Evolutionary conservation across 306 rosid species (phyloP).

Genomic region (Dicorynia guianensis): DNA sequence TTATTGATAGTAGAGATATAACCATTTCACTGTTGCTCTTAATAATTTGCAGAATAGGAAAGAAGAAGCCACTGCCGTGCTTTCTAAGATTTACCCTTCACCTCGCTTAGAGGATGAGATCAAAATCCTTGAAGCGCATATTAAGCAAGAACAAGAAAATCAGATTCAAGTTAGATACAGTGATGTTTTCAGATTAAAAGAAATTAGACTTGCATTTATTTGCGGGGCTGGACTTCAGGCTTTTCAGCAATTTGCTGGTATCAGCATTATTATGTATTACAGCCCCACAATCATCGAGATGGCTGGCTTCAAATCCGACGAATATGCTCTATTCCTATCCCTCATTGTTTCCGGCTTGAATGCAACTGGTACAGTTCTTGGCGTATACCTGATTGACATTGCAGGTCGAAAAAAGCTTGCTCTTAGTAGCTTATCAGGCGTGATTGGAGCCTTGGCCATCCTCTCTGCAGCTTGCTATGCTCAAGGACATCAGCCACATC

Average conservation of each 20-base stretch:
- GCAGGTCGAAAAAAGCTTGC: slow-evolving; percentile 60
- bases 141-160: slow-evolving; percentile 52
- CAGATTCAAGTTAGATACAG: slow-evolving; percentile 42
- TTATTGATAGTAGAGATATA: no score
- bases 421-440: slow-evolving; percentile 57
- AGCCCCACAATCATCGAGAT: slow-evolving; percentile 29
- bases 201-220: slow-evolving; percentile 65
- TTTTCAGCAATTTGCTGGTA: slow-evolving; percentile 70
- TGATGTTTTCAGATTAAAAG: slow-evolving; percentile 55
- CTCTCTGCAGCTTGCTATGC: slow-evolving; percentile 50
- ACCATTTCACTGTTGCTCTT: background rate
- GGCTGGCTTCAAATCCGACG: slow-evolving; percentile 65
- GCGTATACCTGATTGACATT: slow-evolving; percentile 61
- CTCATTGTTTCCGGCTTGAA: slow-evolving; percentile 62
- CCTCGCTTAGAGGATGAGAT: slow-evolving; percentile 61
- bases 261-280: slow-evolving; percentile 73
- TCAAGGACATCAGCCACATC: slow-evolving; percentile 46
- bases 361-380: slow-evolving; percentile 60
- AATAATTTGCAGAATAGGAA: slow-evolving; percentile 45
- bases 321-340: slow-evolving; percentile 59
- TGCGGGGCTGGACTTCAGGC: slow-evolving; percentile 78
- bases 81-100: slow-evolving; percentile 59
- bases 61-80: slow-evolving; percentile 54
- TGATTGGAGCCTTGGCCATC: slow-evolving; percentile 49
- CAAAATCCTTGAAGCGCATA: slow-evolving; percentile 50